Evolutionary conservation across 2,329 filamentous ascomycete genomes (phyloP).

Genomic region (Phoma sp.): DNA sequence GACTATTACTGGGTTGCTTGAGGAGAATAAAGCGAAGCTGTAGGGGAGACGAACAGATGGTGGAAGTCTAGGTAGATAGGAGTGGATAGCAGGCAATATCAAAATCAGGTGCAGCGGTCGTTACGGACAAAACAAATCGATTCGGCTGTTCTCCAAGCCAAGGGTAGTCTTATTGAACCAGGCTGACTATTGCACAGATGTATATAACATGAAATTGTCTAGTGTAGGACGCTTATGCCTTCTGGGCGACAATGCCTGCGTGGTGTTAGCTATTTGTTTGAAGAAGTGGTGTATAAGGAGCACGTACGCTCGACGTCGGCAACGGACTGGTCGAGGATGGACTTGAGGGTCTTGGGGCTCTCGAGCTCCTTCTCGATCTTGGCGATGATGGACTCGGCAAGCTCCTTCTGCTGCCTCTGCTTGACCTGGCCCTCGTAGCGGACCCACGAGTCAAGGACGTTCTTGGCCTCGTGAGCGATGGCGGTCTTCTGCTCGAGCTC

Average conservation of each 20-base stretch:
- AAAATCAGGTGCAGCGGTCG: not conserved
- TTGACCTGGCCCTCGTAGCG: slow-evolving; percentile 99
- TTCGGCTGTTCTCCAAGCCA: slow-evolving; percentile 36
- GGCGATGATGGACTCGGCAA: slow-evolving; percentile 89
- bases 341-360: slow-evolving; percentile 95
- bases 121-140: slow-evolving; percentile 24
- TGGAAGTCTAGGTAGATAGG: not conserved
- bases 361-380: slow-evolving; percentile 99
- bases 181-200: slow-evolving; percentile 50
- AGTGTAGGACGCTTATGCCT: slow-evolving; percentile 44
- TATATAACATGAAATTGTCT: slow-evolving; percentile 48
- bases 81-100: not conserved
- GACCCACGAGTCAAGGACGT: slow-evolving; percentile 96
- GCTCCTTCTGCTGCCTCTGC: slow-evolving; percentile 96
- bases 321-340: slow-evolving; percentile 97
- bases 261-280: slow-evolving; percentile 22
- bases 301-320: slow-evolving; percentile 90
- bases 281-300: slow-evolving; percentile 9
- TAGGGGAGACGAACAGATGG: not conserved
- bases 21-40: slow-evolving; percentile 20
- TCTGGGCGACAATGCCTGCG: slow-evolving; percentile 47
- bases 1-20: slow-evolving; percentile 41
- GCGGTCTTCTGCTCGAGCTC: slow-evolving; percentile 97
- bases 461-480: slow-evolving; percentile 89
- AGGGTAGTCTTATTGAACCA: slow-evolving; percentile 42